Percentiles rank a stretch among this genome's conserved stretches.
Conservation (phyloP, 352 stramenopile genomes). For the Phytophthora fragariaefolia region DNA sequence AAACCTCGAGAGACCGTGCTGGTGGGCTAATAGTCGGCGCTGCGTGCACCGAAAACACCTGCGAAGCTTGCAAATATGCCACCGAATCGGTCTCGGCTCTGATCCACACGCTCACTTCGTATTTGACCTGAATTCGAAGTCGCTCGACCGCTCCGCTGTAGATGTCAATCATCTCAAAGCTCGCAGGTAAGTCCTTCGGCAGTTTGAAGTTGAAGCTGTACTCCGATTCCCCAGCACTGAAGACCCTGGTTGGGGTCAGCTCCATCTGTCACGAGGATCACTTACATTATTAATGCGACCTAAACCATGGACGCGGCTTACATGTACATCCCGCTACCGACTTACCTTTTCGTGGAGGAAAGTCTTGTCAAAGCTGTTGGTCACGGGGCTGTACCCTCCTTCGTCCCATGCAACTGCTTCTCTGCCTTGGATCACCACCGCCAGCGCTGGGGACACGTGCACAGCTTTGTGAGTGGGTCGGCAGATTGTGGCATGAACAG, state of each 20-base stretch:
- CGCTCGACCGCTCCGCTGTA: slow-evolving; percentile 39
- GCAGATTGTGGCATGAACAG: background rate
- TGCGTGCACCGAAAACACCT: slow-evolving; percentile 38
- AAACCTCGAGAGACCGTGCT: slow-evolving; percentile 37
- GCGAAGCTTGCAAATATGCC: slow-evolving; percentile 34
- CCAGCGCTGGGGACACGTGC: slow-evolving; percentile 19
- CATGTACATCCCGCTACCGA: background rate
- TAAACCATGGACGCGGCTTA: too few relatives aligned
- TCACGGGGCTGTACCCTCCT: slow-evolving; percentile 35
- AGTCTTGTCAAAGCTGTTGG: slow-evolving; percentile 37
- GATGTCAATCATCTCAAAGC: slow-evolving; percentile 37
- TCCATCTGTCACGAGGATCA: slow-evolving; percentile 25
- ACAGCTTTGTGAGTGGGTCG: background rate
- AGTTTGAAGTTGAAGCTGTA: slow-evolving; percentile 34
- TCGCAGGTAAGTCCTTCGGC: slow-evolving; percentile 30
- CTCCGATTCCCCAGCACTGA: slow-evolving; percentile 27
- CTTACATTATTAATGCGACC: too few relatives aligned
- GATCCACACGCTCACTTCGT: slow-evolving; percentile 40
- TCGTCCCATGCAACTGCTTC: slow-evolving; percentile 43
- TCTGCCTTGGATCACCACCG: slow-evolving; percentile 33
- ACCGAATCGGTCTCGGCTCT: slow-evolving; percentile 36
- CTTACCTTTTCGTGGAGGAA: slow-evolving; percentile 43
- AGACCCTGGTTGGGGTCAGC: slow-evolving; percentile 21
- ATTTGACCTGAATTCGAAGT: slow-evolving; percentile 39
- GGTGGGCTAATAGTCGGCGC: slow-evolving; percentile 27